These are phyloP conservation scores for Jackrogersella minutella DNA, from an alignment of 495 filamentous ascomycete genomes.

Conservation along the genomic window DNA sequence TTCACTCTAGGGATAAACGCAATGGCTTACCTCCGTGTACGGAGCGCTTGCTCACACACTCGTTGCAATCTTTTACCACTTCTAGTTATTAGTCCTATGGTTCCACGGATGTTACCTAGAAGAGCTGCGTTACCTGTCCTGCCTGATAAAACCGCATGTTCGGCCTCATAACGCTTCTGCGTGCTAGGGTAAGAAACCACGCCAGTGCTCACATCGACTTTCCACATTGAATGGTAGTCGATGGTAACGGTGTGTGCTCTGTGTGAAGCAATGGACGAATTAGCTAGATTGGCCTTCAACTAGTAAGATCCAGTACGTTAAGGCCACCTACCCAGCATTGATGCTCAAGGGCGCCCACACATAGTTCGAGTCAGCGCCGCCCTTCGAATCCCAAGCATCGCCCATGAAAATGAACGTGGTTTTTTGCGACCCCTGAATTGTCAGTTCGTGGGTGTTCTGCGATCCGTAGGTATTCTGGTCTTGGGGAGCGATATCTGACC, in stretches of 20 bases:
- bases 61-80: slow-evolving; percentile 38
- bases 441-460: slow-evolving; percentile 57
- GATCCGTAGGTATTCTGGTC: slow-evolving; percentile 54
- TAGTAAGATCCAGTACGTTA: not conserved
- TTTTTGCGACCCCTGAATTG: slow-evolving; percentile 48
- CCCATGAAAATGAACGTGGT: slow-evolving; percentile 58
- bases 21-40: slow-evolving; percentile 41
- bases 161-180: slow-evolving; percentile 47
- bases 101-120: not conserved
- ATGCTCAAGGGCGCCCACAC: slow-evolving; percentile 53
- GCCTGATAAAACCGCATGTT: slow-evolving; percentile 43
- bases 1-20: not conserved
- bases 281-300: not conserved
- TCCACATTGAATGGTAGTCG: slow-evolving; percentile 57
- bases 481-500: slow-evolving; percentile 51
- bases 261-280: not conserved
- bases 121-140: slow-evolving; percentile 38
- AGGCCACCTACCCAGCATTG: slow-evolving; percentile 39
- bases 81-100: slow-evolving; percentile 10
- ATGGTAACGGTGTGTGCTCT: slow-evolving; percentile 47
- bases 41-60: slow-evolving; percentile 45
- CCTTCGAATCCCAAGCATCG: slow-evolving; percentile 54
- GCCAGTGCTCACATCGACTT: slow-evolving; percentile 53
- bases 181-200: slow-evolving; percentile 47
- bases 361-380: slow-evolving; percentile 51